Conservation (phyloP, 192 early-diverging fungal genomes). For the Podila clonocystis region DNA sequence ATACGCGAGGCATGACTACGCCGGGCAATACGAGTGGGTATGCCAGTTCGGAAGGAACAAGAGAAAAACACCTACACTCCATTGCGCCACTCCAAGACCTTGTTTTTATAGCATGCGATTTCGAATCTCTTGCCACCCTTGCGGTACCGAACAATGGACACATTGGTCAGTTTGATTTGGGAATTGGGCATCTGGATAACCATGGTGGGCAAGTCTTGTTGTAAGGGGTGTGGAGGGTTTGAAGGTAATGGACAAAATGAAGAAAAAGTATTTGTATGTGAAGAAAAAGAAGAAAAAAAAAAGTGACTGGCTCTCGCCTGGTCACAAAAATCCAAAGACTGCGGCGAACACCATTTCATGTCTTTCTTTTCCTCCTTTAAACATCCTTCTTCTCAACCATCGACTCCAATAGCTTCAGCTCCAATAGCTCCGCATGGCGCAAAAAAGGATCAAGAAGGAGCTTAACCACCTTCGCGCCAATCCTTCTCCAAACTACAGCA, state of each 20-base stretch:
- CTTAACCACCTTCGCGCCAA: neutral
- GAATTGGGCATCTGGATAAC: neutral
- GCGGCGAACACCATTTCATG: too few relatives aligned
- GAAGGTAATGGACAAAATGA: neutral
- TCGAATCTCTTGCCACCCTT: slow-evolving; percentile 99
- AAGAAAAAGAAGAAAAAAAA: neutral
- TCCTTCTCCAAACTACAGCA: neutral
- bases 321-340: neutral
- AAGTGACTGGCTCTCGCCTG: neutral
- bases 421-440: neutral
- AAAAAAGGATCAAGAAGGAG: neutral
- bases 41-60: neutral
- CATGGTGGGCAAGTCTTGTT: neutral
- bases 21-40: neutral
- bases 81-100: slow-evolving; percentile 95
- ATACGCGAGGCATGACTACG: too few relatives aligned
- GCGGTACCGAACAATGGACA: slow-evolving; percentile 93
- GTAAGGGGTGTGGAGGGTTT: neutral
- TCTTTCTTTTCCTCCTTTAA: neutral
- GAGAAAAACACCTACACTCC: slow-evolving; percentile 72
- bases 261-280: neutral
- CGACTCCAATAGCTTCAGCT: neutral
- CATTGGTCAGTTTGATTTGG: slow-evolving; percentile 82
- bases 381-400: neutral
- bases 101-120: slow-evolving; percentile 99